Percentiles rank a stretch among this genome's conserved stretches.
Evolutionary conservation across 495 filamentous ascomycete genomes (phyloP).

Genomic region (Penicillium paradoxum): DNA sequence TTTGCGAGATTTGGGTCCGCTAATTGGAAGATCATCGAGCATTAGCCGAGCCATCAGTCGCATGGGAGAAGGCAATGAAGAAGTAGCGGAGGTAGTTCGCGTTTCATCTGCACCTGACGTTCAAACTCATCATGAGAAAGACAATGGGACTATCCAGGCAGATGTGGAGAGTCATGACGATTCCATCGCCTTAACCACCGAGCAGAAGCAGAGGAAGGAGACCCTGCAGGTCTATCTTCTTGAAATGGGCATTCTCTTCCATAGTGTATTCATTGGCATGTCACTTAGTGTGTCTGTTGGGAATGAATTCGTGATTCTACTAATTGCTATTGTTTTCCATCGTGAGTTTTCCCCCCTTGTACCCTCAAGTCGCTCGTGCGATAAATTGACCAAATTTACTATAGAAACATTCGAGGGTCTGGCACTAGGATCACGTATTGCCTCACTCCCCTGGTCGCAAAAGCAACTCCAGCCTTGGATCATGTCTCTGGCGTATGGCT

Average conservation of each 20-base stretch:
- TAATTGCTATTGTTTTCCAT: conserved; percentile 71
- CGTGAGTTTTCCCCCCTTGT: conserved; percentile 34
- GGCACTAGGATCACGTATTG: conserved; percentile 61
- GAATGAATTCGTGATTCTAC: conserved; percentile 63
- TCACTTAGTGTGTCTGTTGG: conserved; percentile 68
- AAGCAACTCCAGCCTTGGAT: conserved; percentile 57
- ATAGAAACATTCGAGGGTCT: conserved; percentile 58
- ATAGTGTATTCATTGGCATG: conserved; percentile 80
- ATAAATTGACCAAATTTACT: conserved; percentile 19
- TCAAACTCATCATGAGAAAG: conserved; percentile 9
- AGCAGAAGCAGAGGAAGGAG: conserved; percentile 30
- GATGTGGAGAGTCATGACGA: conserved; percentile 21
- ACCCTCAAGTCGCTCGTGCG: neutral
- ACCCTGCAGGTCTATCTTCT: conserved; percentile 64
- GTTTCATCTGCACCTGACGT: conserved; percentile 24
- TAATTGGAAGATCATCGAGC: conserved; percentile 27
- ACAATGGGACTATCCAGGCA: conserved; percentile 9
- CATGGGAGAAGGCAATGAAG: conserved; percentile 25
- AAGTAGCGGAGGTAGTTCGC: conserved; percentile 20
- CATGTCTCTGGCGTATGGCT: conserved; percentile 78
- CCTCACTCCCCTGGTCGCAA: conserved; percentile 36
- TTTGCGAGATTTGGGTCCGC: conserved; percentile 27
- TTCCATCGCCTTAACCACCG: conserved; percentile 1
- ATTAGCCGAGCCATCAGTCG: conserved; percentile 29
- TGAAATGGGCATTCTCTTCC: conserved; percentile 76